These are phyloP conservation scores for Candolleomyces aberdarensis DNA, from an alignment of 768 basidiomycete genomes.

Conservation along the genomic window DNA sequence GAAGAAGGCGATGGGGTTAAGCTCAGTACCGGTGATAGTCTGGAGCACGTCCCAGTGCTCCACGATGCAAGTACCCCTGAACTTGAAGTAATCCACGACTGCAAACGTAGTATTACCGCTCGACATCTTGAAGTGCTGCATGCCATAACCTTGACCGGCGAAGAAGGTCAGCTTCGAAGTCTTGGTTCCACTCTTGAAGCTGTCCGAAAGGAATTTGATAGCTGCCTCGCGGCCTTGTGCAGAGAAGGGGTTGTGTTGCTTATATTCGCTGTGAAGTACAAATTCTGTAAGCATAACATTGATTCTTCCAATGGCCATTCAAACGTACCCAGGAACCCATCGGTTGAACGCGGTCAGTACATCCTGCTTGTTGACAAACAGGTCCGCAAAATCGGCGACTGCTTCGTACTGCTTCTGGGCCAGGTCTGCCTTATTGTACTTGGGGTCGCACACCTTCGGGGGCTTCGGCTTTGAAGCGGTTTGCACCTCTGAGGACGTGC, in stretches of 20 bases:
- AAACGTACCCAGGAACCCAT: conserved; percentile 6
- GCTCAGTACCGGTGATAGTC: conserved; percentile 1
- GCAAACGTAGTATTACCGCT: not conserved
- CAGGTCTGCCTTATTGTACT: not conserved
- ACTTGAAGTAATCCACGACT: conserved; percentile 5
- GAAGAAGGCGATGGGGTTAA: conserved; percentile 4
- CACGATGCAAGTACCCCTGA: conserved; percentile 4
- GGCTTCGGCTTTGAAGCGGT: not conserved
- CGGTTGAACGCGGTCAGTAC: conserved; percentile 1
- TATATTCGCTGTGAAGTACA: conserved; percentile 1
- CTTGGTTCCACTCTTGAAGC: not conserved
- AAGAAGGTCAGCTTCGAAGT: not conserved
- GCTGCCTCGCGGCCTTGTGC: conserved; percentile 1
- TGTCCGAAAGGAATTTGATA: not conserved
- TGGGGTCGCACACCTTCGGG: conserved; percentile 4
- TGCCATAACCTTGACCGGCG: conserved; percentile 3
- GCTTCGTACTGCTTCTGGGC: conserved; percentile 1
- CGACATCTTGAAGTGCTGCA: conserved; percentile 1
- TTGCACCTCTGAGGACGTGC: not conserved
- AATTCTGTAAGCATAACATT: not conserved
- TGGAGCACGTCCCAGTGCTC: conserved; percentile 9
- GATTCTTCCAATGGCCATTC: not conserved
- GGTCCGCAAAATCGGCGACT: conserved; percentile 2
- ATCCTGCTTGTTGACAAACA: not conserved
- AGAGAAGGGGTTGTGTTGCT: conserved; percentile 7